Base-by-base conservation (phyloP, 805 yeast genomes). In the Schwanniomyces yamadae region DNA sequence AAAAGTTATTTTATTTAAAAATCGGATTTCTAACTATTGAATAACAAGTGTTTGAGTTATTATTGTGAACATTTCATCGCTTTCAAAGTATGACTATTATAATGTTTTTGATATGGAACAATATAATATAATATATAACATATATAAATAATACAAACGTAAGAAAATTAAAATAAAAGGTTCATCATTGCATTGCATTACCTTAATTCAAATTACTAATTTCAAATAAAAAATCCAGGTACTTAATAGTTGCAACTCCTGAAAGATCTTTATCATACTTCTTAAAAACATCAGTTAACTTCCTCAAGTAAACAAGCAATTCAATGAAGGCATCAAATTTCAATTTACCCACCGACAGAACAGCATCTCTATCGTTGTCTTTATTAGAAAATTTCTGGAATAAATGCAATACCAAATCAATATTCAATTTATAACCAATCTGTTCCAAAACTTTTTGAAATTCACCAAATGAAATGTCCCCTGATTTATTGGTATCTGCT, bases 291-390 rank as follows among this genome's bases (percentile, higher is more conserved):
- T 84, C 89, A 1, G 95, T 85, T 44, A 84, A 72, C 44, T 86
- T 76, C 53, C 86, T 72, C 46, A 87, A 66, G 72, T 86, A 83
- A 12, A 86, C 84, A 46, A 87, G 70, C 36, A 85, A 73, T 54
- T 87, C 95, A 17, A 87, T 88, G 59, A 87, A 87, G 56, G 78
- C 73, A 55, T 87, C 95, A 57, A 87, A 87, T 40, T 84, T 79
- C 59, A 87, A 54, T 39, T 61, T 66, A 1, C 73, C 73, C 21
- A 66, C 61, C 0, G 57, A 41, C 6, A 54, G 37, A 12, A 45
- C 34, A 12, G 44, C 48, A 33, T 55, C 57, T 10, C 24, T 26
- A 25, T 49, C 46, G 24, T 45, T 42, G 19, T 50, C 41, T 16
- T 64, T 71, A 25, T 59, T 59, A 28, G 80, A 69, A 51, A 79